phyloP scores from a whole-genome alignment of 768 basidiomycete genomes.

The Exsudoporus frostii region DNA sequence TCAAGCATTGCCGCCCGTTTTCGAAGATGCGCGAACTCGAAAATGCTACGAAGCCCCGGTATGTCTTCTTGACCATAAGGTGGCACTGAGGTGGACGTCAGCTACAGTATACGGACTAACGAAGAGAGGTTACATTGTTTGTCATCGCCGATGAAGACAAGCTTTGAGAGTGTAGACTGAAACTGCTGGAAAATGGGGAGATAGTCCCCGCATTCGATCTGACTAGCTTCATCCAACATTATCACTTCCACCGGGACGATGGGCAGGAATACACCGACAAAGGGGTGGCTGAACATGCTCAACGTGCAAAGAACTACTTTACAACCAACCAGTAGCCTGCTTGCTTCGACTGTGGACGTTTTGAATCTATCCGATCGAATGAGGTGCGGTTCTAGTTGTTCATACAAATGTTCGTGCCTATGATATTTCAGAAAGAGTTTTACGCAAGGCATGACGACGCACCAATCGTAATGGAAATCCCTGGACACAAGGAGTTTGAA shows the following conservation, averaged over 20 bases:
- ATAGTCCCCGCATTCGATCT: constrained; percentile 43
- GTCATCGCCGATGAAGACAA: constrained; percentile 40
- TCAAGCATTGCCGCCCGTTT: constrained; percentile 51
- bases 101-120: background rate
- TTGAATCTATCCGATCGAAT: constrained; percentile 37
- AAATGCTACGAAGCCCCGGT: constrained; percentile 64
- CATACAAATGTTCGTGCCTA: constrained; percentile 54
- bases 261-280: constrained; percentile 14
- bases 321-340: constrained; percentile 26
- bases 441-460: constrained; percentile 1
- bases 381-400: constrained; percentile 30
- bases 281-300: constrained; percentile 40
- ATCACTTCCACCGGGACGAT: constrained; percentile 36
- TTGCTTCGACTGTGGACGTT: constrained; percentile 10
- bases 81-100: constrained; percentile 48
- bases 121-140: constrained; percentile 32
- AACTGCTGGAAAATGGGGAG: constrained; percentile 34
- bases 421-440: background rate
- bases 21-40: constrained; percentile 63
- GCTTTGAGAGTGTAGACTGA: constrained; percentile 25
- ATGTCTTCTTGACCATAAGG: constrained; percentile 75
- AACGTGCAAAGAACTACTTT: constrained; percentile 47
- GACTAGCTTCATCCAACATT: constrained; percentile 47
- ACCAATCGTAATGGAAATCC: constrained; percentile 48
- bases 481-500: constrained; percentile 45